Evolutionary conservation across 108 stramenopile species (phyloP), one percentile per base, ranked within the genome.

Genomic region (Fistulifera pelliculosa): DNA sequence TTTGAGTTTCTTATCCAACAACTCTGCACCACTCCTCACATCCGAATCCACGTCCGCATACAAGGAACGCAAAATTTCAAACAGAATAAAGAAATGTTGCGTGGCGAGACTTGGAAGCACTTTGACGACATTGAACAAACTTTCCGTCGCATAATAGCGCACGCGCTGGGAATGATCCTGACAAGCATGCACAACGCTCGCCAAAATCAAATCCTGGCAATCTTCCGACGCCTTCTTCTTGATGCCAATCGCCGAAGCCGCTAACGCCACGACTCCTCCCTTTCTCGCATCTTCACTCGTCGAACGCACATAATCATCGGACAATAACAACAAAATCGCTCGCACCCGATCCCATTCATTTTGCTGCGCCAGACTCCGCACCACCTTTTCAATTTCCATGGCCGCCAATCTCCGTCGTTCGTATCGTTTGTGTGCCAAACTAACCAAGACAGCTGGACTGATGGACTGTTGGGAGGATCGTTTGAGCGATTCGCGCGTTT

Each of bases 341-440:
- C 85, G 66, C 0, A 92, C 77, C 2, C 86, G 68, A 12, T 81
- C 72, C 52, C 79, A 62, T 64, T 92, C 84, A 11, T 83, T 59
- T 61, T 77, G 75, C 40, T 76, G 65, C 0, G 79, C 86, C 42
- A 87, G 53, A 11, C 72, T 49, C 24, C 86, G 69, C 10, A 88
- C 80, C n/a, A 86, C 84, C 64, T 87, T 88, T 75, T 88, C 84
- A 67, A 92, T 92, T 61, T 92, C 90, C 84, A 88, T 87, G 50
- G 90, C 86, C 2, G 90, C 90, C 53, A 92, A 68, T 41, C 86
- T 67, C 13, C 90, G 66, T 40, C 90, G 80, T 68, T 92, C 90
- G 54, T 92, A 86, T 22, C 86, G 77, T 58, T 92, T 92, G 66
- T 92, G 90, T 38, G 90, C 90, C 61, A 92, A 53, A 27, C 74